These are phyloP conservation scores for Salvia splendens DNA, from an alignment of 257 asterid species.

Conservation along the genomic window DNA sequence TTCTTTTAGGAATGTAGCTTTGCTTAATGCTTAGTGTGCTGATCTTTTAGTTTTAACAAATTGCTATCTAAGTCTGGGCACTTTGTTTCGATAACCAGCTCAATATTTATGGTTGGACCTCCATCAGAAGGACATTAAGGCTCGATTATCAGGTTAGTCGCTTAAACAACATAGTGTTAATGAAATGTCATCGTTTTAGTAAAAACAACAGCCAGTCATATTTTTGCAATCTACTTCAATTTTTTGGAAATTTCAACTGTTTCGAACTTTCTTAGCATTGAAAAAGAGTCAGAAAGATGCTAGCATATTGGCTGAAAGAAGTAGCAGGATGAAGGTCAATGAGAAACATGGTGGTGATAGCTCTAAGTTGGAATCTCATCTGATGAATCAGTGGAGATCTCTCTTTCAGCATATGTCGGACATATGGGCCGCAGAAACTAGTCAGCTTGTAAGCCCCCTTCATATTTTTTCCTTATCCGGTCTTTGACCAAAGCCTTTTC, in stretches of 20 bases:
- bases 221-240: neutral
- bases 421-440: constrained; percentile 56
- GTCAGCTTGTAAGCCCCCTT: constrained; percentile 62
- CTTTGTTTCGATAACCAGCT: constrained; percentile 51
- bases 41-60: constrained; percentile 11
- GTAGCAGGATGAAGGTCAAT: constrained; percentile 43
- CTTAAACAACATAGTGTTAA: constrained; percentile 44
- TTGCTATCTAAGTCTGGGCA: constrained; percentile 28
- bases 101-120: constrained; percentile 83
- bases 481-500: neutral
- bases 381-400: constrained; percentile 72
- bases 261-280: constrained; percentile 42
- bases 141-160: constrained; percentile 66
- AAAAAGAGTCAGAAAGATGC: constrained; percentile 81
- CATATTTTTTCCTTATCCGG: neutral
- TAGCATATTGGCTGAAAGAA: constrained; percentile 64
- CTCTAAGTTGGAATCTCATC: constrained; percentile 53
- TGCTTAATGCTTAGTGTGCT: neutral
- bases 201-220: constrained; percentile 34
- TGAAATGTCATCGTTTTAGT: constrained; percentile 52
- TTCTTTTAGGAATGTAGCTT: neutral
- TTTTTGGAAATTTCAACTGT: neutral
- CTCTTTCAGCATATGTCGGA: constrained; percentile 68
- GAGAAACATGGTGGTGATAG: constrained; percentile 44
- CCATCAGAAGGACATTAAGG: constrained; percentile 75